Conservation (phyloP, 2,329 filamentous ascomycete species). For the Falciphora oryzae region DNA sequence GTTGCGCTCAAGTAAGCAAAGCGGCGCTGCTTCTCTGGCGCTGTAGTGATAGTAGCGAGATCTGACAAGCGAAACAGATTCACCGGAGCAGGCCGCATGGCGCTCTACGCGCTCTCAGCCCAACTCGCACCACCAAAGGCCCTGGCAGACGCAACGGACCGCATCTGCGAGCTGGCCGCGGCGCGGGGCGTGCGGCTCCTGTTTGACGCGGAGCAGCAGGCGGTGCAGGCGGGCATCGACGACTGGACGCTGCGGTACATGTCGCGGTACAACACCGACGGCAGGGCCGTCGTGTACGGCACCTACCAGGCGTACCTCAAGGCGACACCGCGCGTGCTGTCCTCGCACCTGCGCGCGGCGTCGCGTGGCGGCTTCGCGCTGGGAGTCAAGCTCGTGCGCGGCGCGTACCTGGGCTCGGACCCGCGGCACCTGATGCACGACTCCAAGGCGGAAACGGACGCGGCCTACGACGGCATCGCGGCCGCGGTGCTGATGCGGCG, state of each 20-base stretch:
- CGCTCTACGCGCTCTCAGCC: constrained; percentile 59
- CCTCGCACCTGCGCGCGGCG: constrained; percentile 54
- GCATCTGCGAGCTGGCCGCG: constrained; percentile 67
- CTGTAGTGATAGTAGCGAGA: neutral
- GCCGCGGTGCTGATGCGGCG: constrained; percentile 58
- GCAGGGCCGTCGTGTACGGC: constrained; percentile 67
- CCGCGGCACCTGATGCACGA: constrained; percentile 65
- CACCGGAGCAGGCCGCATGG: constrained; percentile 73
- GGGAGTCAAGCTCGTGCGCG: constrained; percentile 70
- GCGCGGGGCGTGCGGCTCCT: constrained; percentile 66
- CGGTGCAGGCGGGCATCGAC: constrained; percentile 73
- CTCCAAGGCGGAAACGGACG: constrained; percentile 65
- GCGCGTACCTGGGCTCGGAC: constrained; percentile 67
- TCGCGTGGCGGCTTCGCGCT: constrained; percentile 56
- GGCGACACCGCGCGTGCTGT: constrained; percentile 49
- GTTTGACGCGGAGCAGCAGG: constrained; percentile 81
- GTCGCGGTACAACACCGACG: constrained; percentile 63
- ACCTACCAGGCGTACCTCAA: constrained; percentile 78
- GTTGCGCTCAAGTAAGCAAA: constrained; percentile 55
- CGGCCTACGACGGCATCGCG: constrained; percentile 66
- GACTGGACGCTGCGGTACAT: constrained; percentile 74
- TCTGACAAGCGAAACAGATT: constrained; percentile 41
- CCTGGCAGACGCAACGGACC: constrained; percentile 64
- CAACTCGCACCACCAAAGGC: constrained; percentile 56
- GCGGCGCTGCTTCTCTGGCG: neutral